Percentiles rank a stretch among this genome's conserved stretches.
phyloP scores from a whole-genome alignment of 169 alveolate genomes.

The Eimeria praecox region DNA sequence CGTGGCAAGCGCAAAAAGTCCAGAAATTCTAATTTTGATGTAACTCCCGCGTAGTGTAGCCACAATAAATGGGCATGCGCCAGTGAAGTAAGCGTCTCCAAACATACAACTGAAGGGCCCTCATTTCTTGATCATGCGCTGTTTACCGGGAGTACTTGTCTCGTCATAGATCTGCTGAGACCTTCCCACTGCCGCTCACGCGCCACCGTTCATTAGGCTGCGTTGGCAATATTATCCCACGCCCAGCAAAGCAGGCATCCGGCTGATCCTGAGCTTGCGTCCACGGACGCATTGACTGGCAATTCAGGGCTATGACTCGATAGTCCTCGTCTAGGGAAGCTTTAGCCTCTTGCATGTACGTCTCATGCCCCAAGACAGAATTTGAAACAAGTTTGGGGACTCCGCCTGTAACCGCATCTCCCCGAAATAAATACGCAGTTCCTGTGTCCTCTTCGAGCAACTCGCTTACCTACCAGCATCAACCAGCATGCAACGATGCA shows the following conservation, averaged over 20 bases:
- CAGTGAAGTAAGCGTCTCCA: no score
- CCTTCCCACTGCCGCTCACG: neutral
- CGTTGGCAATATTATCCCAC: neutral
- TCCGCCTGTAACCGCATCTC: neutral
- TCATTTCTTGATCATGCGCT: no score
- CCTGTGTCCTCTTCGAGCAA: neutral
- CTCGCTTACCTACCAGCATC: neutral
- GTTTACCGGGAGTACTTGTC: neutral
- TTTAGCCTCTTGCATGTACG: no score
- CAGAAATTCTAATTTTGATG: neutral
- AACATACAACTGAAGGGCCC: no score
- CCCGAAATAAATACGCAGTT: neutral
- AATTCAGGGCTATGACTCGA: no score
- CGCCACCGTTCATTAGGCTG: neutral
- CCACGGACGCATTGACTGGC: no score
- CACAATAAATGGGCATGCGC: no score
- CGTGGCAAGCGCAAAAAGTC: no score
- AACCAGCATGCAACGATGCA: neutral
- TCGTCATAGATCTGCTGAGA: neutral
- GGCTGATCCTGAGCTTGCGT: neutral
- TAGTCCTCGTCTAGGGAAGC: no score
- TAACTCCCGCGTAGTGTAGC: neutral
- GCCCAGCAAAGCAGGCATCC: neutral
- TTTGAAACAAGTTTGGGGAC: neutral
- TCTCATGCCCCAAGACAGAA: neutral